phyloP scores from a whole-genome alignment of 1,284 basidiomycete species.

The Ceratobasidium sp. region DNA sequence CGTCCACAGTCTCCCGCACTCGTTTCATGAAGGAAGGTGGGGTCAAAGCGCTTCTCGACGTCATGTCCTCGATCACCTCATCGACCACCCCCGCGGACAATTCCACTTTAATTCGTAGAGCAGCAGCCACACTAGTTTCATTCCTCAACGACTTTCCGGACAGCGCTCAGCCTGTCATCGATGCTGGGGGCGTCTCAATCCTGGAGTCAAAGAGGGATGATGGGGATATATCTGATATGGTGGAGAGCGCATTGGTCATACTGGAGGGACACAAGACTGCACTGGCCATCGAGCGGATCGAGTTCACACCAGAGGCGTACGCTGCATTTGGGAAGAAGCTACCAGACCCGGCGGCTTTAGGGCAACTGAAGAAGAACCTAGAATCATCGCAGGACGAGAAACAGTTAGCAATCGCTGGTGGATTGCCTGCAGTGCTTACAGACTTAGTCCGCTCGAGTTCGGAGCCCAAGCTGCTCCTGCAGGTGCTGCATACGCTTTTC shows the following conservation, averaged over 20 bases:
- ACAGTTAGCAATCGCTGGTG: conserved; percentile 21
- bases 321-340: conserved; percentile 34
- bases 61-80: no score
- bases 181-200: conserved; percentile 15
- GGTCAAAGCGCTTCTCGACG: conserved; percentile 22
- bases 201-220: conserved; percentile 18
- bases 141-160: conserved; percentile 25
- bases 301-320: conserved; percentile 33
- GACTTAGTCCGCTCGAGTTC: conserved; percentile 14
- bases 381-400: conserved; percentile 30
- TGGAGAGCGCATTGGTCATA: neutral
- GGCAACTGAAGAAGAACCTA: conserved; percentile 18
- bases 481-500: conserved; percentile 22
- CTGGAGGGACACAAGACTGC: conserved; percentile 9
- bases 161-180: conserved; percentile 11
- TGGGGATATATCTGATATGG: neutral
- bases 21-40: conserved; percentile 29
- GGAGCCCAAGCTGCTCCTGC: conserved; percentile 6
- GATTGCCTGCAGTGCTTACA: conserved; percentile 4
- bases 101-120: neutral
- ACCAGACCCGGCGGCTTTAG: conserved; percentile 13
- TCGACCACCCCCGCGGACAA: neutral
- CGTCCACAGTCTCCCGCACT: conserved; percentile 5
- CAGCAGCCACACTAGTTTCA: neutral
- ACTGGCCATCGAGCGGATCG: conserved; percentile 25